Percentiles rank a stretch among this genome's conserved stretches.
Conservation (phyloP, 768 basidiomycete species). For the Auricularia sp. region DNA sequence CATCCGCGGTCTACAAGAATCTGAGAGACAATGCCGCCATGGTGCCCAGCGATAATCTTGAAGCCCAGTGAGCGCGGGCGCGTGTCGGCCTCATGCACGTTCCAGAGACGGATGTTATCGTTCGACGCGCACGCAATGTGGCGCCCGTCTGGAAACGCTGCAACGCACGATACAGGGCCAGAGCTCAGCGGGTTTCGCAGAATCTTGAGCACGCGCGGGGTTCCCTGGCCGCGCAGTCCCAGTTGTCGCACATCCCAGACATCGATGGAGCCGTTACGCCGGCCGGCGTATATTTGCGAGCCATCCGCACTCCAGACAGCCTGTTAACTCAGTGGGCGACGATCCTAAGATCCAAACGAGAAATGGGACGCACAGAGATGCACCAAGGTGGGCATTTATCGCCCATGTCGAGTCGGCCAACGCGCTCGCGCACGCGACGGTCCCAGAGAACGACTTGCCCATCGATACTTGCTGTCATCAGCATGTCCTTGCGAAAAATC, state of each 20-base stretch:
- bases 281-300: conserved; percentile 78
- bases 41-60: conserved; percentile 92
- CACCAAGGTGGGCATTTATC: conserved; percentile 96
- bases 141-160: conserved; percentile 82
- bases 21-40: conserved; percentile 87
- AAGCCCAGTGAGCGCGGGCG: conserved; percentile 53
- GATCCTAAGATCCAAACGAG: not conserved
- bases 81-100: conserved; percentile 69
- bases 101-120: conserved; percentile 92
- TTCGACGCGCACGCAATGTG: conserved; percentile 87
- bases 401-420: conserved; percentile 78
- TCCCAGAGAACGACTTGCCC: conserved; percentile 93
- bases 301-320: conserved; percentile 93
- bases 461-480: conserved; percentile 85
- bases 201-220: conserved; percentile 73
- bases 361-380: conserved; percentile 55
- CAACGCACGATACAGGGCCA: conserved; percentile 85
- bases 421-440: conserved; percentile 53
- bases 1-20: conserved; percentile 81
- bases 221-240: conserved; percentile 49
- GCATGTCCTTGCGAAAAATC: conserved; percentile 69
- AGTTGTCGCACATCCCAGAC: conserved; percentile 89
- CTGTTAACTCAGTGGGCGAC: conserved; percentile 29
- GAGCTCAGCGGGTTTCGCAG: conserved; percentile 81
- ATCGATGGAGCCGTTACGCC: conserved; percentile 83